phyloP scores from a whole-genome alignment of 176 grass and related monocot species.

The Rhipidocladum racemiflorum region DNA sequence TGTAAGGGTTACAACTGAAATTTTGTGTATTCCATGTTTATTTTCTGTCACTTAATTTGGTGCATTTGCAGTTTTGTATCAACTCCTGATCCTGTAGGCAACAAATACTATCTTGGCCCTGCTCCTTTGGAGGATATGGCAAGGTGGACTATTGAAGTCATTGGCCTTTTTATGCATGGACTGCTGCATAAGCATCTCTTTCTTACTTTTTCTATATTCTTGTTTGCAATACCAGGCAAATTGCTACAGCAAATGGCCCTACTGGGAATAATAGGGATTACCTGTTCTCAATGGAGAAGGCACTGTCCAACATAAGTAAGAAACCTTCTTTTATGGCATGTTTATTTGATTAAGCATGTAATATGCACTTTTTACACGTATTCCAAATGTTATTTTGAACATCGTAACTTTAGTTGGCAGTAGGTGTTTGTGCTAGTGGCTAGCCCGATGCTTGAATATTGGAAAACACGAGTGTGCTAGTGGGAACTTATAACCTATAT shows the following conservation, averaged over 20 bases:
- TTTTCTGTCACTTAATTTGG: conserved; percentile 6
- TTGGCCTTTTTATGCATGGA: not conserved
- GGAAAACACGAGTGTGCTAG: not conserved
- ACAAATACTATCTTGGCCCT: conserved; percentile 93
- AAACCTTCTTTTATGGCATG: not conserved
- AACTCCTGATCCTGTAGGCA: conserved; percentile 63
- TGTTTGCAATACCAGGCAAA: conserved; percentile 61
- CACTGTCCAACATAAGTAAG: conserved; percentile 79
- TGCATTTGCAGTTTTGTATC: conserved; percentile 58
- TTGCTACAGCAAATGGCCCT: conserved; percentile 85
- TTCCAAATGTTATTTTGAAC: not conserved
- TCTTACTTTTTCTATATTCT: conserved; percentile 6
- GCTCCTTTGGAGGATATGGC: conserved; percentile 87
- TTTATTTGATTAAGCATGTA: not conserved
- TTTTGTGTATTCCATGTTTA: conserved; percentile 1
- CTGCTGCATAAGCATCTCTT: not conserved
- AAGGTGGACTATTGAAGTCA: conserved; percentile 37
- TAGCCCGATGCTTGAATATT: not conserved
- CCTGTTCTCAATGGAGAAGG: conserved; percentile 93
- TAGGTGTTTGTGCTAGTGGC: not conserved
- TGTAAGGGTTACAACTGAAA: conserved; percentile 45
- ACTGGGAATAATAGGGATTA: conserved; percentile 91
- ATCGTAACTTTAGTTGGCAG: not conserved
- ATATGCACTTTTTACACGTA: not conserved
- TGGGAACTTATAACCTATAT: not conserved